Evolutionary conservation across 2,329 filamentous ascomycete genomes (phyloP).

Genomic region (Aspergillus fischeri): DNA sequence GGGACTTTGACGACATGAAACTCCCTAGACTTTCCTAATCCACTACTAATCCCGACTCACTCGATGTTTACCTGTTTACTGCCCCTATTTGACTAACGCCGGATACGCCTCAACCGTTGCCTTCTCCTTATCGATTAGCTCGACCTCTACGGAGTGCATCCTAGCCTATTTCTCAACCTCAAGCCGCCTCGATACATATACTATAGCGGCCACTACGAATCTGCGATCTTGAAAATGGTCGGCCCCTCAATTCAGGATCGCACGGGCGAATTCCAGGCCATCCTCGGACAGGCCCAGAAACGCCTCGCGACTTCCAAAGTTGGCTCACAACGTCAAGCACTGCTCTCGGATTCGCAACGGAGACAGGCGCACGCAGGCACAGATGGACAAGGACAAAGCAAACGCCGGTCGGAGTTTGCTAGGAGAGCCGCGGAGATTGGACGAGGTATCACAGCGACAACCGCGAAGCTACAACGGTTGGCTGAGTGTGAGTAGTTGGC

Average conservation of each 20-base stretch:
- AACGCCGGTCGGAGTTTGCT: conserved; percentile 80
- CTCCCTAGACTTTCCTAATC: not conserved
- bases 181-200: not conserved
- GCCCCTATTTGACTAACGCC: not conserved
- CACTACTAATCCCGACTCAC: not conserved
- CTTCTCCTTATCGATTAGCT: conserved; percentile 34
- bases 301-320: conserved; percentile 72
- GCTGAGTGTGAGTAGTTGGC: conserved; percentile 62
- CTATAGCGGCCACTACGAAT: not conserved
- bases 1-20: not conserved
- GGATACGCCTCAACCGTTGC: conserved; percentile 21
- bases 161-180: not conserved
- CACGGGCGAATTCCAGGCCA: conserved; percentile 90
- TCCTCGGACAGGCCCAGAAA: conserved; percentile 80
- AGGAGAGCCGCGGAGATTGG: conserved; percentile 88
- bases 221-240: conserved; percentile 42
- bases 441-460: conserved; percentile 82
- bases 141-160: not conserved
- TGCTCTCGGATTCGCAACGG: conserved; percentile 68
- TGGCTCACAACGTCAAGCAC: conserved; percentile 72
- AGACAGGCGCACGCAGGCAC: conserved; percentile 56
- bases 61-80: not conserved
- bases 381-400: conserved; percentile 44
- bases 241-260: conserved; percentile 85
- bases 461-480: conserved; percentile 90